These are phyloP conservation scores for Aspergillus hiratsukae DNA, from an alignment of 2,329 filamentous ascomycete species.

Conservation along the genomic window DNA sequence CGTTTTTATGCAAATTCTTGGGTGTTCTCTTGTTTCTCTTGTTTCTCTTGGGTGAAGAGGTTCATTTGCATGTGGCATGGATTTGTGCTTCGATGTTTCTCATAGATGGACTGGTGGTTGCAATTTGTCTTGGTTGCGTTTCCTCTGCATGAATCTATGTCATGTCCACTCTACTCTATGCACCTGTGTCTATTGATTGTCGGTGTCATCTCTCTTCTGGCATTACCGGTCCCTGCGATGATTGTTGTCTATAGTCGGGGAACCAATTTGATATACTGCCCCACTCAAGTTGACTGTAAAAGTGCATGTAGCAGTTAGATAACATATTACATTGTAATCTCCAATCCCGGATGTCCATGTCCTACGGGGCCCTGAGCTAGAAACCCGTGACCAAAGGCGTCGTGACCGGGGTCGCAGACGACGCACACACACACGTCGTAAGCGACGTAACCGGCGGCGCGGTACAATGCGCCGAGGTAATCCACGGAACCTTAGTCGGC, in stretches of 20 bases:
- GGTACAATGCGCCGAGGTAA: constrained; percentile 28
- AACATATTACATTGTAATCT: too few relatives aligned
- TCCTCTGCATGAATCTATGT: background rate
- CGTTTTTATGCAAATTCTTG: constrained; percentile 10
- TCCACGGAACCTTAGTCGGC: constrained; percentile 24
- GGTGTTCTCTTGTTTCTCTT: too few relatives aligned
- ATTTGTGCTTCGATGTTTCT: background rate
- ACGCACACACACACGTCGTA: constrained; percentile 26
- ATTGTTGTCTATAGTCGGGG: background rate
- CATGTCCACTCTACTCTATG: background rate
- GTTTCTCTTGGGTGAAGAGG: constrained; percentile 4
- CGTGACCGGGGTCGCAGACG: constrained; percentile 26
- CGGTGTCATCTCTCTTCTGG: background rate
- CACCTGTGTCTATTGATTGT: too few relatives aligned
- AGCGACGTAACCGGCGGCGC: constrained; percentile 28
- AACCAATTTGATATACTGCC: constrained; percentile 10
- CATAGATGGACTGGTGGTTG: background rate
- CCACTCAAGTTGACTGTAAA: background rate
- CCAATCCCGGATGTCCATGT: too few relatives aligned
- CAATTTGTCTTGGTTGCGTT: background rate
- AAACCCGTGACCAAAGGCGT: constrained; percentile 20
- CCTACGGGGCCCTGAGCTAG: too few relatives aligned
- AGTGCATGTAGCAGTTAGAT: background rate
- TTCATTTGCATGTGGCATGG: constrained; percentile 1
- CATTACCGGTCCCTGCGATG: background rate